Evolutionary conservation across 768 basidiomycete species (phyloP).

Genomic region (Lepiota brunneoincarnata): DNA sequence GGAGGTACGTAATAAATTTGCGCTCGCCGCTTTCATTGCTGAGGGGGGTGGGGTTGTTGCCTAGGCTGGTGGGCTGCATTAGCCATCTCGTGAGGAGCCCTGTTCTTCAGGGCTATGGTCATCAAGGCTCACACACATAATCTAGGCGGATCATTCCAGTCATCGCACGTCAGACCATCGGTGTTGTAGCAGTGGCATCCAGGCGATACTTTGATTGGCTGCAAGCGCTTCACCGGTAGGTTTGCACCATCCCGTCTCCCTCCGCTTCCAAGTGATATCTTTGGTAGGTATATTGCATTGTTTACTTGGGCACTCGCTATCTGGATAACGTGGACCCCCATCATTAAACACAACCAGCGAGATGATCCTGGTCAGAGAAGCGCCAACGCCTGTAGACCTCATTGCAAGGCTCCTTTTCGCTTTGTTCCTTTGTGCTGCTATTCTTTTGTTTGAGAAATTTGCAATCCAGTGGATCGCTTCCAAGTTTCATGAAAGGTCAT

Average conservation of each 20-base stretch:
- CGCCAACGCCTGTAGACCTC: slow-evolving; percentile 44
- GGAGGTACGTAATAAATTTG: slow-evolving; percentile 40
- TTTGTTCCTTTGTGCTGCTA: slow-evolving; percentile 60
- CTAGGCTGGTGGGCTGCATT: slow-evolving; percentile 81
- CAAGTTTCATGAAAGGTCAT: slow-evolving; percentile 80
- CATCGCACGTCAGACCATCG: slow-evolving; percentile 62
- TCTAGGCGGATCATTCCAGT: slow-evolving; percentile 46
- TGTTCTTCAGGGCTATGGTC: slow-evolving; percentile 6
- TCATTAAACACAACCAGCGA: slow-evolving; percentile 48
- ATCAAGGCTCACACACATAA: slow-evolving; percentile 5
- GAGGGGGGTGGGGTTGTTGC: slow-evolving; percentile 6
- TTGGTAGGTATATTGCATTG: slow-evolving; percentile 56
- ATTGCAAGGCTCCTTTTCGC: slow-evolving; percentile 73
- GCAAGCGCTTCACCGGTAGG: slow-evolving; percentile 57
- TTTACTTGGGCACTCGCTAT: slow-evolving; percentile 61
- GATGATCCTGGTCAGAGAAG: slow-evolving; percentile 26
- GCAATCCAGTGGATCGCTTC: slow-evolving; percentile 82
- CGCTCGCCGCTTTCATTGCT: neutral
- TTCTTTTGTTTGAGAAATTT: slow-evolving; percentile 82
- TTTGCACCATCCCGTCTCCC: slow-evolving; percentile 1
- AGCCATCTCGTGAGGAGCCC: slow-evolving; percentile 54
- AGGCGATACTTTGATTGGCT: slow-evolving; percentile 82
- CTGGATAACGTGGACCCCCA: slow-evolving; percentile 73
- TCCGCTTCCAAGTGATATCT: neutral
- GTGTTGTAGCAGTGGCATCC: slow-evolving; percentile 67